phyloP scores from a whole-genome alignment of 2,329 filamentous ascomycete genomes.

The Orbilia quercus region DNA sequence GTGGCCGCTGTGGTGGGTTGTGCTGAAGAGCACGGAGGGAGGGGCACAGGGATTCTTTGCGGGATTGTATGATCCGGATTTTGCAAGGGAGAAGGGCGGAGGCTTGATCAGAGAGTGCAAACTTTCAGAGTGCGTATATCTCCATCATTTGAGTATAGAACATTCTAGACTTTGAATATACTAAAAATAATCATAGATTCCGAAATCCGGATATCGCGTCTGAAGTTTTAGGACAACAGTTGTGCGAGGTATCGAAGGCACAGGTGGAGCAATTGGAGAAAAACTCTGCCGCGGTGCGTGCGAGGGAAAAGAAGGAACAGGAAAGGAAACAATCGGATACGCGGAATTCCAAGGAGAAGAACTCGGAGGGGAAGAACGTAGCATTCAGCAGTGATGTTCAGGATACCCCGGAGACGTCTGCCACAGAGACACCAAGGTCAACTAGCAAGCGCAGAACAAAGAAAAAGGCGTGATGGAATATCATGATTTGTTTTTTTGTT shows the following conservation, averaged over 20 bases:
- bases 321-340: slow-evolving; percentile 59
- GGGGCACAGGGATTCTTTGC: slow-evolving; percentile 88
- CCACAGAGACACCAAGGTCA: slow-evolving; percentile 42
- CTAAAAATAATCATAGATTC: slow-evolving; percentile 46
- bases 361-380: slow-evolving; percentile 39
- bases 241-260: slow-evolving; percentile 90
- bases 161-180: no score
- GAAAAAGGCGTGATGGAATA: slow-evolving; percentile 25
- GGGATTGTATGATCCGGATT: slow-evolving; percentile 82
- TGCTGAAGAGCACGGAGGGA: slow-evolving; percentile 84
- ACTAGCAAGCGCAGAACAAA: slow-evolving; percentile 41
- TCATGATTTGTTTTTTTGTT: neutral
- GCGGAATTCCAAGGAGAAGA: slow-evolving; percentile 9
- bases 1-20: slow-evolving; percentile 85
- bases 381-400: slow-evolving; percentile 37
- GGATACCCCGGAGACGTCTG: slow-evolving; percentile 33
- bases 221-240: slow-evolving; percentile 80
- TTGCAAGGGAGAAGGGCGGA: slow-evolving; percentile 74
- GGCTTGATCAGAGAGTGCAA: slow-evolving; percentile 89
- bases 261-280: slow-evolving; percentile 85
- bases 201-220: slow-evolving; percentile 75
- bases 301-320: slow-evolving; percentile 69
- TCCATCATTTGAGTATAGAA: no score
- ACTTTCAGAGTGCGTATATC: slow-evolving; percentile 54
- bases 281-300: slow-evolving; percentile 74